phyloP scores from a whole-genome alignment of 768 basidiomycete species.

The Panaeolus papilionaceus region DNA sequence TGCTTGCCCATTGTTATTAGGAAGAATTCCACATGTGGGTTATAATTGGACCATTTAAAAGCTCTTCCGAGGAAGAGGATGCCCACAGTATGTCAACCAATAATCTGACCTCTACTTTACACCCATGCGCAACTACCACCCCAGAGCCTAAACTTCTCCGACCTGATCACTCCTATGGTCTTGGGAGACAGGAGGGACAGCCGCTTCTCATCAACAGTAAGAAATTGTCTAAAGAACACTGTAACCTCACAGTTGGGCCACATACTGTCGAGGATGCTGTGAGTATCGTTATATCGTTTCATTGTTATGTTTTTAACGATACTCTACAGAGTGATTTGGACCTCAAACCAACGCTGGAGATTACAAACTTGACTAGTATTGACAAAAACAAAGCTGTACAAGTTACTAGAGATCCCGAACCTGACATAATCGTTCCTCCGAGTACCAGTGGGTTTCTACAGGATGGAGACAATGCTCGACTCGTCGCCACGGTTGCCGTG shows the following conservation, averaged over 20 bases:
- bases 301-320: background rate
- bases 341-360: slow-evolving; percentile 52
- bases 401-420: slow-evolving; percentile 44
- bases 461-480: slow-evolving; percentile 58
- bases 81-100: slow-evolving; percentile 21
- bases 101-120: background rate
- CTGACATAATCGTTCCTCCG: slow-evolving; percentile 40
- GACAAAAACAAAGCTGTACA: slow-evolving; percentile 50
- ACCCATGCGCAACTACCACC: background rate
- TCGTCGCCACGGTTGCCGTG: slow-evolving; percentile 49
- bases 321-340: slow-evolving; percentile 53
- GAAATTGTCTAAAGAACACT: slow-evolving; percentile 70
- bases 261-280: slow-evolving; percentile 63
- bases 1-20: background rate
- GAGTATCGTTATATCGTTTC: slow-evolving; percentile 32
- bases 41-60: slow-evolving; percentile 25
- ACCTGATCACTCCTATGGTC: slow-evolving; percentile 53
- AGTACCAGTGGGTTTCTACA: slow-evolving; percentile 47
- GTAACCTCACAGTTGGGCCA: slow-evolving; percentile 58
- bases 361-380: slow-evolving; percentile 50
- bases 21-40: slow-evolving; percentile 24
- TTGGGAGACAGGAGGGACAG: slow-evolving; percentile 63
- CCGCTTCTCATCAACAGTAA: slow-evolving; percentile 60
- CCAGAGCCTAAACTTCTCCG: slow-evolving; percentile 64
- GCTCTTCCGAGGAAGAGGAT: slow-evolving; percentile 22